phyloP scores from a whole-genome alignment of 2,329 filamentous ascomycete species.

The Chaetothyriales sp. region DNA sequence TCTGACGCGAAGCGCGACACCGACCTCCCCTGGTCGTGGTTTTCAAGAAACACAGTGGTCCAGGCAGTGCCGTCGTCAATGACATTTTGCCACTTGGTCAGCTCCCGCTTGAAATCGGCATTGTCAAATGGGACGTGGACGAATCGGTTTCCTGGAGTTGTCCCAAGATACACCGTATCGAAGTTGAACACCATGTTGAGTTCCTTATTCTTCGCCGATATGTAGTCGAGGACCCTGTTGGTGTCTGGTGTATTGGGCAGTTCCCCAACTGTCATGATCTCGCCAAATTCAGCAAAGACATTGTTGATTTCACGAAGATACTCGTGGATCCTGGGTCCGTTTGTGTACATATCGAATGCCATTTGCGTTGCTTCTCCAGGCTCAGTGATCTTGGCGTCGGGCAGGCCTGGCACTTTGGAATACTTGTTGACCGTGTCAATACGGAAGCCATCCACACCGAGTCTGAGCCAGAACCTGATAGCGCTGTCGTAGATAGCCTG shows the following conservation, averaged over 20 bases:
- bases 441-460: slow-evolving; percentile 55
- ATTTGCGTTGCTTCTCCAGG: slow-evolving; percentile 34
- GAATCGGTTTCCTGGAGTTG: slow-evolving; percentile 37
- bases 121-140: slow-evolving; percentile 34
- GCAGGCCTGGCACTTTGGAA: slow-evolving; percentile 41
- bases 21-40: slow-evolving; percentile 48
- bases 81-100: slow-evolving; percentile 39
- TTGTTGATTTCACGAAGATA: slow-evolving; percentile 53
- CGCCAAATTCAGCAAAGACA: slow-evolving; percentile 43
- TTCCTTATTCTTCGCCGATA: slow-evolving; percentile 41
- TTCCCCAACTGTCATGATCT: slow-evolving; percentile 57
- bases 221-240: slow-evolving; percentile 44
- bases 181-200: slow-evolving; percentile 60
- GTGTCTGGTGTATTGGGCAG: slow-evolving; percentile 50
- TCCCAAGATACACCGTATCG: slow-evolving; percentile 49
- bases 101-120: slow-evolving; percentile 35
- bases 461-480: slow-evolving; percentile 61
- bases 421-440: slow-evolving; percentile 57
- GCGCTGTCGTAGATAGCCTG: slow-evolving; percentile 52
- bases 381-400: slow-evolving; percentile 44
- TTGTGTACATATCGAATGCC: slow-evolving; percentile 44
- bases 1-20: slow-evolving; percentile 40
- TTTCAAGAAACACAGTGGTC: slow-evolving; percentile 50
- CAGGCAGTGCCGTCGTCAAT: slow-evolving; percentile 37
- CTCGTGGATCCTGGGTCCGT: slow-evolving; percentile 55